A percentile compares a stretch with the other conserved stretches of the same genome.
These are phyloP conservation scores for Caloboletus firmus DNA, from an alignment of 1,284 basidiomycete species.

Conservation along the genomic window DNA sequence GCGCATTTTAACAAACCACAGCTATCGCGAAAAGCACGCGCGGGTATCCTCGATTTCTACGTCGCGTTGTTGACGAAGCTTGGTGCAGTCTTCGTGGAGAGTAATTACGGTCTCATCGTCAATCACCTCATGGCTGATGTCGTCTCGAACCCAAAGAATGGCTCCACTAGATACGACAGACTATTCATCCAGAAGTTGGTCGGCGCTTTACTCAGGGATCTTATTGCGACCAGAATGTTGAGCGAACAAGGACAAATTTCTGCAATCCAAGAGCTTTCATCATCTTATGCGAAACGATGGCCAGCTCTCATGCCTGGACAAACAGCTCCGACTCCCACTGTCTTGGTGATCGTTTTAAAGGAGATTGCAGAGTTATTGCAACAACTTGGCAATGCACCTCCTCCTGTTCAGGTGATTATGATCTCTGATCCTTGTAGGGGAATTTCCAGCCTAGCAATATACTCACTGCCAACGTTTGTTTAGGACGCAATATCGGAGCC, in stretches of 20 bases:
- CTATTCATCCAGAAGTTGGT: constrained; percentile 75
- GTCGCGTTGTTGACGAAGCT: constrained; percentile 75
- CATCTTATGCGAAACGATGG: constrained; percentile 85
- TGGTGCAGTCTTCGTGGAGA: constrained; percentile 79
- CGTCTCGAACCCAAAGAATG: constrained; percentile 56
- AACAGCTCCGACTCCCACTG: constrained; percentile 65
- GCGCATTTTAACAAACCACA: constrained; percentile 76
- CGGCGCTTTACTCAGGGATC: constrained; percentile 76
- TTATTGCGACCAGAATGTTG: constrained; percentile 86
- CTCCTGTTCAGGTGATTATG: constrained; percentile 72
- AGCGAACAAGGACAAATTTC: constrained; percentile 91
- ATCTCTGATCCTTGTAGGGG: not conserved
- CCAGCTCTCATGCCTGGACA: constrained; percentile 90
- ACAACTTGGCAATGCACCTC: constrained; percentile 90
- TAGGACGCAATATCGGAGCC: constrained; percentile 88
- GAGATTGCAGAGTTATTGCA: constrained; percentile 86
- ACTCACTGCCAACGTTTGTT: constrained; percentile 3
- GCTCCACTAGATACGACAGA: constrained; percentile 68
- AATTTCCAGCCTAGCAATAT: not conserved
- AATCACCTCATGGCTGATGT: constrained; percentile 81
- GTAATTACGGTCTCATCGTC: constrained; percentile 79
- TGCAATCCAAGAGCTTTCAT: constrained; percentile 86
- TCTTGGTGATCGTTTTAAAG: constrained; percentile 76
- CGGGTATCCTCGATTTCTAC: constrained; percentile 91
- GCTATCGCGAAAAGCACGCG: constrained; percentile 67